These are phyloP conservation scores for Massariosphaeria phaeospora DNA, from an alignment of 495 filamentous ascomycete genomes.

Conservation along the genomic window DNA sequence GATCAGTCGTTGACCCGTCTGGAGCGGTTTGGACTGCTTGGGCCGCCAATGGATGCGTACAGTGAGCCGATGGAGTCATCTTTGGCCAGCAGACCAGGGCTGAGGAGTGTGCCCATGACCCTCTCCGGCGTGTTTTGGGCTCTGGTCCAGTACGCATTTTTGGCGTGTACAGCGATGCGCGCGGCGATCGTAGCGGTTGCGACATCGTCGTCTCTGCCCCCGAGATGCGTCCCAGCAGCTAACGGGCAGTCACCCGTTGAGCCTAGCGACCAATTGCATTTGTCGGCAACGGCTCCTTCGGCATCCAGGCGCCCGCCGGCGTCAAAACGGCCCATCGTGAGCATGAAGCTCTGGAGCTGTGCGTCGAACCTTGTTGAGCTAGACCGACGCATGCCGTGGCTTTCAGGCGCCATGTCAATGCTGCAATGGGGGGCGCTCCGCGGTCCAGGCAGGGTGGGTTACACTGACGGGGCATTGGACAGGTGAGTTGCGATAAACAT, in stretches of 20 bases:
- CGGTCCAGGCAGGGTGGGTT: slow-evolving; percentile 69
- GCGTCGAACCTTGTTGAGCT: slow-evolving; percentile 64
- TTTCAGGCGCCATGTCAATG: slow-evolving; percentile 64
- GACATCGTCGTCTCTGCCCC: slow-evolving; percentile 51
- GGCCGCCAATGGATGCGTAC: slow-evolving; percentile 7
- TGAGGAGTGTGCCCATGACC: slow-evolving; percentile 27
- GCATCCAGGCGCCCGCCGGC: slow-evolving; percentile 23
- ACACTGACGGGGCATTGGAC: slow-evolving; percentile 72
- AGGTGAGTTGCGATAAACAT: slow-evolving; percentile 62
- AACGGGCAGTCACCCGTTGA: slow-evolving; percentile 29
- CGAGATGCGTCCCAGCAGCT: slow-evolving; percentile 39
- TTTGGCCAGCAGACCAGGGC: slow-evolving; percentile 11
- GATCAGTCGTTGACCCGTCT: slow-evolving; percentile 32
- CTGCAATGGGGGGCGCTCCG: slow-evolving; percentile 63
- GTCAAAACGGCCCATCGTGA: slow-evolving; percentile 62
- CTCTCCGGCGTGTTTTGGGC: slow-evolving; percentile 58
- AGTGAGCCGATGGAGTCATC: slow-evolving; percentile 18
- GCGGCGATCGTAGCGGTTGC: slow-evolving; percentile 52
- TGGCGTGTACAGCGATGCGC: slow-evolving; percentile 60
- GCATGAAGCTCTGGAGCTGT: slow-evolving; percentile 69
- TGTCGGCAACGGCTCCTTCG: slow-evolving; percentile 11
- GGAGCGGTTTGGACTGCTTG: slow-evolving; percentile 40
- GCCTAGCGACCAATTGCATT: slow-evolving; percentile 25
- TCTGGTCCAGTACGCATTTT: slow-evolving; percentile 62
- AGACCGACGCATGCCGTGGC: slow-evolving; percentile 78